Conservation (phyloP, 495 filamentous ascomycete genomes). For the Aspergillus indologenus region DNA sequence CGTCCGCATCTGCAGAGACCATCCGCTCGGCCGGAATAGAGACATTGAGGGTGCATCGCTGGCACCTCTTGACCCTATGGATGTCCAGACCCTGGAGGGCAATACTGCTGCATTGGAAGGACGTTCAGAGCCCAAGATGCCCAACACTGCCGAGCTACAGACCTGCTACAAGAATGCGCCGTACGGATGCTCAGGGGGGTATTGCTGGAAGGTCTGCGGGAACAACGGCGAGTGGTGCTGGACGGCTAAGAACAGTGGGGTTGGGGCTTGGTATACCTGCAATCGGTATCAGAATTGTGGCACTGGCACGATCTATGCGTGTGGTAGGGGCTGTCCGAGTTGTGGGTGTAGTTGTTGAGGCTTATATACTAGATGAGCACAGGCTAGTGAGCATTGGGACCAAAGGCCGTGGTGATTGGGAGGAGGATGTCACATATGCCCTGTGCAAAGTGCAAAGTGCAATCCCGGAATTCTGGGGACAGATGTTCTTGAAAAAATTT, state of each 20-base stretch:
- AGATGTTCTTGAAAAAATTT: too few relatives aligned
- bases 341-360: conserved; percentile 8
- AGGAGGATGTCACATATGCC: too few relatives aligned
- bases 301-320: conserved; percentile 2
- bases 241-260: conserved; percentile 3
- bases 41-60: conserved; percentile 4
- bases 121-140: background rate
- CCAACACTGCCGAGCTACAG: background rate
- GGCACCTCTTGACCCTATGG: conserved; percentile 1
- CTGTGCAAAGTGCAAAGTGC: too few relatives aligned
- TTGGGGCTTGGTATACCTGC: conserved; percentile 4
- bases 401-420: too few relatives aligned
- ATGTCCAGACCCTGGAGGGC: background rate
- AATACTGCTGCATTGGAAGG: background rate
- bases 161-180: conserved; percentile 5
- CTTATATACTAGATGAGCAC: too few relatives aligned
- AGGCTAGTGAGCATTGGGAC: too few relatives aligned
- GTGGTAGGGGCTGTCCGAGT: conserved; percentile 2
- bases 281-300: background rate
- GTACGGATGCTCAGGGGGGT: conserved; percentile 6
- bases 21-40: conserved; percentile 9
- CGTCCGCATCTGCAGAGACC: conserved; percentile 6
- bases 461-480: too few relatives aligned
- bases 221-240: conserved; percentile 10
- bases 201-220: conserved; percentile 10